phyloP scores from a whole-genome alignment of 352 stramenopile species.

The Thraustochytrium sp. region DNA sequence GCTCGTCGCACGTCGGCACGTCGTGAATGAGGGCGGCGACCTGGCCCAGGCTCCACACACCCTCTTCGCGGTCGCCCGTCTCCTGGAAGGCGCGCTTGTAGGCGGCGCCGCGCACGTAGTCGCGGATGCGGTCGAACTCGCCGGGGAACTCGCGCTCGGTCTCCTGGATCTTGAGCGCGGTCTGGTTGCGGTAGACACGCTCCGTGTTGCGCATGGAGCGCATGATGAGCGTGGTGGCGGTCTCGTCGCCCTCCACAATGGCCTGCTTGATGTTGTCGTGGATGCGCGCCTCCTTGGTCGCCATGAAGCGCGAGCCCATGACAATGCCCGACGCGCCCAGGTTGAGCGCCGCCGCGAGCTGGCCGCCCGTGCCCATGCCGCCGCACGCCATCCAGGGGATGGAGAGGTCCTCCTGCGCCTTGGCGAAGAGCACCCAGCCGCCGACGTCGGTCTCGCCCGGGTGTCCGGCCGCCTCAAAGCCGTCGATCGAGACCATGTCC shows the following conservation, averaged over 20 bases:
- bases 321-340: slow-evolving; percentile 52
- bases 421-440: slow-evolving; percentile 54
- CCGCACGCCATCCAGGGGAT: slow-evolving; percentile 52
- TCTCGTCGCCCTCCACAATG: slow-evolving; percentile 50
- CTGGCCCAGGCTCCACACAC: slow-evolving; percentile 53
- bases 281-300: slow-evolving; percentile 52
- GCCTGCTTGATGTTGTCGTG: slow-evolving; percentile 52
- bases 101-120: slow-evolving; percentile 47
- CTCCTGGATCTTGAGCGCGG: slow-evolving; percentile 46
- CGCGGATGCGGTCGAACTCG: slow-evolving; percentile 50
- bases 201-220: slow-evolving; percentile 52
- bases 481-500: slow-evolving; percentile 54
- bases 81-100: slow-evolving; percentile 49
- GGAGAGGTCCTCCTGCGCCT: slow-evolving; percentile 47
- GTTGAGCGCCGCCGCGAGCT: slow-evolving; percentile 52
- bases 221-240: slow-evolving; percentile 52
- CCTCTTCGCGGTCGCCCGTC: slow-evolving; percentile 49
- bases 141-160: slow-evolving; percentile 52
- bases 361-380: slow-evolving; percentile 49
- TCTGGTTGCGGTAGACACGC: slow-evolving; percentile 53
- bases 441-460: slow-evolving; percentile 54
- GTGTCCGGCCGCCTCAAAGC: slow-evolving; percentile 54
- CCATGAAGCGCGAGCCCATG: slow-evolving; percentile 55
- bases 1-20: slow-evolving; percentile 48
- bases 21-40: slow-evolving; percentile 54